Evolutionary conservation across 2,329 filamentous ascomycete genomes (phyloP), one percentile per base, ranked within the genome.

Genomic region (Colletotrichum musae): DNA sequence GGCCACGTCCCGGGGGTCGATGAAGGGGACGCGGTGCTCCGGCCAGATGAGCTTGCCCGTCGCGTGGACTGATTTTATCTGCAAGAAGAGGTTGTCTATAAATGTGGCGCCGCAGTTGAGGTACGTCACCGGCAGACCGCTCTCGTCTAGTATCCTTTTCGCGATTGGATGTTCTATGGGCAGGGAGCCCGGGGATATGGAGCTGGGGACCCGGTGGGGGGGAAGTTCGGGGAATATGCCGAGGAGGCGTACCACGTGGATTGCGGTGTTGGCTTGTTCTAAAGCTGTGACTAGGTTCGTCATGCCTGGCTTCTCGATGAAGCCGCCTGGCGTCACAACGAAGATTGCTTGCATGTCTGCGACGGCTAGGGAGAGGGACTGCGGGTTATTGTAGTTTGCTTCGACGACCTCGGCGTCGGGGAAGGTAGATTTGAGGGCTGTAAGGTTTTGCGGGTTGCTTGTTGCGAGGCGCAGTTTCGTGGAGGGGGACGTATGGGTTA

Each of bases 31-130:
- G 28, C 61, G 61, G 41, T 58, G 61, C 21, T 64, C 61, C 3
- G 61, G 61, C 61, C 53, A 64, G 28, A 64, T 64, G 3, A 64
- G 12, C 3, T 43, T 58, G 28, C 58, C 58, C 21, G 18, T 61
- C 16, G 43, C 43, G 21, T 43, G 26, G 13, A 51, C 53, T 18
- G 52, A 21, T n/a, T 43, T 43, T 24, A 64, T 58, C 32, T 41
- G 28, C 10, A 58, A 26, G 24, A 24, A 48, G 13, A 58, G 12
- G 28, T 64, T 64, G 32, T 58, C 53, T 32, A 58, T 58, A 21
- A 64, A 58, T 12, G 53, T 58, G 10, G 61, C 61, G 7, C 61
- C 61, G n/a, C 50, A 64, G 5, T 64, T 58, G n/a, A 64, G 43
- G 18, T 58, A 58, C 13, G 61, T 64, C 0, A 64, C 43, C 2